Percentiles rank a stretch among this genome's conserved stretches.
Conservation (phyloP, 768 basidiomycete genomes). For the Boletus speciosus region DNA sequence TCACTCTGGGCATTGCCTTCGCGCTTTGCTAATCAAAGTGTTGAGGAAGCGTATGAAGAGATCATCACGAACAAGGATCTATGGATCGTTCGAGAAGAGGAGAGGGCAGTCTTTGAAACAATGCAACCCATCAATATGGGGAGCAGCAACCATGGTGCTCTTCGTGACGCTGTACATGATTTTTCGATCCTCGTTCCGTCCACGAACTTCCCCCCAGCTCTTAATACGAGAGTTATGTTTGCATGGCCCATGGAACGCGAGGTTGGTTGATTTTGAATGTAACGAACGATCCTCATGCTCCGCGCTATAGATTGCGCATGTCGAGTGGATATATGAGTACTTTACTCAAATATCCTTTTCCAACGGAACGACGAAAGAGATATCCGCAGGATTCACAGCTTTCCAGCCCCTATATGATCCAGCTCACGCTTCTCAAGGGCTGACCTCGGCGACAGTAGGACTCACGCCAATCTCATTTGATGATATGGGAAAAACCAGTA, state of each 20-base stretch:
- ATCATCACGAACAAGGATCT: not conserved
- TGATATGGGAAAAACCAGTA: too few relatives aligned
- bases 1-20: not conserved
- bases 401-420: constrained; percentile 9
- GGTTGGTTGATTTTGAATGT: not conserved
- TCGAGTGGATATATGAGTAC: constrained; percentile 21
- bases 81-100: not conserved
- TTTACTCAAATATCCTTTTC: constrained; percentile 13
- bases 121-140: not conserved
- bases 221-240: rapidly evolving
- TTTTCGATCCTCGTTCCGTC: not conserved
- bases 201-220: not conserved
- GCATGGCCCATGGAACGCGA: not conserved
- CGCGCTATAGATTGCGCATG: not conserved
- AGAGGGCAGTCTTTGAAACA: not conserved
- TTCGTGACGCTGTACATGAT: not conserved
- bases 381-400: constrained; percentile 15
- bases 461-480: not conserved
- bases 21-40: not conserved
- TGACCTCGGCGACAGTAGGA: not conserved
- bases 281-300: not conserved
- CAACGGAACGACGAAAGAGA: constrained; percentile 13
- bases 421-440: not conserved
- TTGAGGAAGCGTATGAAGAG: not conserved
- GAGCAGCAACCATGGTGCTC: not conserved